Evolutionary conservation across 768 basidiomycete species (phyloP).

Genomic region (Rhodotorula diobovata): DNA sequence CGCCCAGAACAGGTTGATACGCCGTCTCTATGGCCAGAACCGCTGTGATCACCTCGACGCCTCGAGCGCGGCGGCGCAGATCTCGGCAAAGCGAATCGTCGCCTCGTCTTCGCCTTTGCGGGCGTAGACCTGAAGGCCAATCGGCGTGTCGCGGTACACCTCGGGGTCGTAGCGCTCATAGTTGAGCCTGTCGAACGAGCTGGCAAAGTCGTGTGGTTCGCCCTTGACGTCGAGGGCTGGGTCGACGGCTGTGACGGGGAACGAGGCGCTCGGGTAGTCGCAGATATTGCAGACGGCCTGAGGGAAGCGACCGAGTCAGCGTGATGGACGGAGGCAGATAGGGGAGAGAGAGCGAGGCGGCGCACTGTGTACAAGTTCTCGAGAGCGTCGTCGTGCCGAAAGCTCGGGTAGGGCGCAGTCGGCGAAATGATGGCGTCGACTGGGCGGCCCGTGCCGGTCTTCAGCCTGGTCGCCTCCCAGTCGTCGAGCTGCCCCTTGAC

Average conservation of each 20-base stretch:
- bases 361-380: conserved; percentile 54
- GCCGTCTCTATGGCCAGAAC: too few relatives aligned
- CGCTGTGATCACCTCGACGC: background rate
- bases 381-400: conserved; percentile 17
- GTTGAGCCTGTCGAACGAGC: conserved; percentile 53
- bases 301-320: background rate
- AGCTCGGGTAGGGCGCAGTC: conserved; percentile 39
- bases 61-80: conserved; percentile 56
- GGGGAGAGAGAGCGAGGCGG: background rate
- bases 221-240: conserved; percentile 54
- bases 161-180: conserved; percentile 59
- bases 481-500: conserved; percentile 60
- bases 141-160: conserved; percentile 58
- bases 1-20: too few relatives aligned
- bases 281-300: conserved; percentile 59
- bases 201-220: conserved; percentile 54
- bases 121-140: conserved; percentile 64
- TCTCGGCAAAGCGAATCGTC: conserved; percentile 63
- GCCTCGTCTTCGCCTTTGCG: conserved; percentile 72
- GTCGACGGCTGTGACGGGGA: conserved; percentile 65
- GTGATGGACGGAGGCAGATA: too few relatives aligned
- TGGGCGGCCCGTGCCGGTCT: conserved; percentile 65
- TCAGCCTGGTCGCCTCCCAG: conserved; percentile 57
- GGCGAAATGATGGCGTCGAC: conserved; percentile 72
- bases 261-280: conserved; percentile 61